Conservation (phyloP, 352 stramenopile genomes). For the Globisporangium acanthophoron region DNA sequence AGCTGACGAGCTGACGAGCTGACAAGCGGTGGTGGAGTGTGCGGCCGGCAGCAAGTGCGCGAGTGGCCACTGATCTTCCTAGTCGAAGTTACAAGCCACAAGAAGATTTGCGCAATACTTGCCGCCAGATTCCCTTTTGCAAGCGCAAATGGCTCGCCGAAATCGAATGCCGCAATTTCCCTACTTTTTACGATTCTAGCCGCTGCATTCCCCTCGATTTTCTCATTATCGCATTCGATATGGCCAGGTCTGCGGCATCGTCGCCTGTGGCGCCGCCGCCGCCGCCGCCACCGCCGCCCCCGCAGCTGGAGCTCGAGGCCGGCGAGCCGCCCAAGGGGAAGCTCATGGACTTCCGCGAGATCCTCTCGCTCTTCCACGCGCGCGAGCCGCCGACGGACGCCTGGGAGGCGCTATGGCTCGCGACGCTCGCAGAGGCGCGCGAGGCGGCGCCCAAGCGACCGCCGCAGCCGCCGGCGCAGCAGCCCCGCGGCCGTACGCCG, state of each 20-base stretch:
- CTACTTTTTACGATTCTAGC: background rate
- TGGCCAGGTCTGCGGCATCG: conserved; percentile 13
- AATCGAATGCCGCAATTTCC: background rate
- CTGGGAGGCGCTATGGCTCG: conserved; percentile 44
- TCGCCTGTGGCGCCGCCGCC: conserved; percentile 29
- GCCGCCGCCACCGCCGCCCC: conserved; percentile 29
- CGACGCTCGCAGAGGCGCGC: conserved; percentile 49
- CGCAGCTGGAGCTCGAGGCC: conserved; percentile 22
- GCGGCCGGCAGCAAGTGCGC: background rate
- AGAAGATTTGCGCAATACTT: conserved; percentile 3
- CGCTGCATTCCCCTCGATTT: background rate
- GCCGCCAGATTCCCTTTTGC: background rate
- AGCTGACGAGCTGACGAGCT: background rate
- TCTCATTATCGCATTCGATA: conserved; percentile 1
- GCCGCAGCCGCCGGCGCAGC: background rate
- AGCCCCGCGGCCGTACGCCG: conserved; percentile 10
- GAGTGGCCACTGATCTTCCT: background rate
- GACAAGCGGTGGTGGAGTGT: background rate
- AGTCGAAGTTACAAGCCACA: background rate
- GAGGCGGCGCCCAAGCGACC: conserved; percentile 24
- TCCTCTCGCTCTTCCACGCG: conserved; percentile 55
- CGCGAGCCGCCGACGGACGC: conserved; percentile 6
- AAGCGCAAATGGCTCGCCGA: background rate
- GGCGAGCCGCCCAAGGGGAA: conserved; percentile 15
- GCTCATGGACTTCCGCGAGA: conserved; percentile 61